Conservation (phyloP, 1,139 yeast species). For the Geotrichum reessii region DNA sequence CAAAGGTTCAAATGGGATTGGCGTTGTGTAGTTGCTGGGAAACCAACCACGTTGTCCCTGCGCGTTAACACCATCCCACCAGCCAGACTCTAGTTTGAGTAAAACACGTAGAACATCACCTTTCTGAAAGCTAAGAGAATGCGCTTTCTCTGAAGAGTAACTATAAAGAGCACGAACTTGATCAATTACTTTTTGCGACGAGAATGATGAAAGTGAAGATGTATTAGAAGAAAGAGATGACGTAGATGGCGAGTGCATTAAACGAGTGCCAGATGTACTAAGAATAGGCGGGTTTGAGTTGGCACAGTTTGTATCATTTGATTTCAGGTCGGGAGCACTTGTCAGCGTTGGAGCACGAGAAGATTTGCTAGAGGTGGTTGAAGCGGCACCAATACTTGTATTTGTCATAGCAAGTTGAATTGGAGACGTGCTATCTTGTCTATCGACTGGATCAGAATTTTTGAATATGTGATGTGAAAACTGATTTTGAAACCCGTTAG, state of each 20-base stretch:
- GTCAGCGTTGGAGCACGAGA: background rate
- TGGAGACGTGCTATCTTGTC: background rate
- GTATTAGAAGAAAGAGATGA: slow-evolving; percentile 3
- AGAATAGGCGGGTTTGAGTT: background rate
- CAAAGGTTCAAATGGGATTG: background rate
- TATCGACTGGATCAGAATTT: background rate
- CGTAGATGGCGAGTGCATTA: slow-evolving; percentile 1
- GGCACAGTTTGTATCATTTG: background rate
- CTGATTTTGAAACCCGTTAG: background rate
- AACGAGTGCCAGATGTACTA: background rate
- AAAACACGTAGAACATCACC: slow-evolving; percentile 60
- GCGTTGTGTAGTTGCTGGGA: slow-evolving; percentile 30
- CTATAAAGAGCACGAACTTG: slow-evolving; percentile 52
- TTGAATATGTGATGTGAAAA: background rate
- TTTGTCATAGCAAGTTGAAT: background rate
- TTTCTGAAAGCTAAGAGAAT: slow-evolving; percentile 57
- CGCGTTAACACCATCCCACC: slow-evolving; percentile 36
- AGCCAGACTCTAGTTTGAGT: slow-evolving; percentile 40
- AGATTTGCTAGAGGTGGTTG: background rate
- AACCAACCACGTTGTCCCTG: slow-evolving; percentile 35
- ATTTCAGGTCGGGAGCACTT: background rate
- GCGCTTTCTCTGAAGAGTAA: slow-evolving; percentile 56
- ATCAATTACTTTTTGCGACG: slow-evolving; percentile 16
- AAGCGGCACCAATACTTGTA: background rate
- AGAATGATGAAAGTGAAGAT: slow-evolving; percentile 5